phyloP scores from a whole-genome alignment of 1,139 yeast species.

The Yamadazyma triangularis region DNA sequence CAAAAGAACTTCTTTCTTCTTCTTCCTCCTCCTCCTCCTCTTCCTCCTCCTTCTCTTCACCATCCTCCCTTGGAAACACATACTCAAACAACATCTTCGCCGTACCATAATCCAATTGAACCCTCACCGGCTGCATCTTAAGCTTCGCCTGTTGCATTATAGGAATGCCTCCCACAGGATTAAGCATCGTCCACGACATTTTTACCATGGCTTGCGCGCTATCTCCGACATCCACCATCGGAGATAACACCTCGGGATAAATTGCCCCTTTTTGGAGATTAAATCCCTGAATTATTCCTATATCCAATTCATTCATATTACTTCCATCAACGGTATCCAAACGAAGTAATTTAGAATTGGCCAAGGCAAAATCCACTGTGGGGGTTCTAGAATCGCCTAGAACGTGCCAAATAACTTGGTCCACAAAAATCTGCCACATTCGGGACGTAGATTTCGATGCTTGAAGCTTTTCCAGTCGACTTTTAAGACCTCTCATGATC shows the following conservation, averaged over 20 bases:
- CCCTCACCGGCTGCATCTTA: slow-evolving; percentile 61
- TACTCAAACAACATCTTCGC: slow-evolving; percentile 61
- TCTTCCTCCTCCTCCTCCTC: too few species aligned
- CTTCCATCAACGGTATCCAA: slow-evolving; percentile 51
- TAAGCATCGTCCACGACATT: slow-evolving; percentile 68
- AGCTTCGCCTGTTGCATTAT: slow-evolving; percentile 46
- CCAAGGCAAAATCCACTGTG: slow-evolving; percentile 68
- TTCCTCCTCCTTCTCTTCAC: too few species aligned
- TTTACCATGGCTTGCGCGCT: slow-evolving; percentile 37
- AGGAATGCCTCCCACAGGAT: slow-evolving; percentile 83
- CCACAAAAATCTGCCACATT: slow-evolving; percentile 42
- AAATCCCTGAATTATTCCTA: slow-evolving; percentile 66
- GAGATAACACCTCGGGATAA: slow-evolving; percentile 71
- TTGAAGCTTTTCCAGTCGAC: slow-evolving; percentile 37
- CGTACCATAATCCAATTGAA: slow-evolving; percentile 69
- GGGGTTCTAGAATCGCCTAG: slow-evolving; percentile 58
- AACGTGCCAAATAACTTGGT: slow-evolving; percentile 70
- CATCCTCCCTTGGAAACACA: slow-evolving; percentile 51
- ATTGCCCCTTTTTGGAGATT: slow-evolving; percentile 57
- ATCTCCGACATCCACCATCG: slow-evolving; percentile 25
- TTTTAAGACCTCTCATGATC: slow-evolving; percentile 62
- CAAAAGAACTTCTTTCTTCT: too few species aligned
- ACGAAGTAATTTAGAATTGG: slow-evolving; percentile 56
- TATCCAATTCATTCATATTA: slow-evolving; percentile 56
- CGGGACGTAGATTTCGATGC: slow-evolving; percentile 21